Conservation (phyloP, 2,329 filamentous ascomycete species). For the Fusarium euwallaceae region DNA sequence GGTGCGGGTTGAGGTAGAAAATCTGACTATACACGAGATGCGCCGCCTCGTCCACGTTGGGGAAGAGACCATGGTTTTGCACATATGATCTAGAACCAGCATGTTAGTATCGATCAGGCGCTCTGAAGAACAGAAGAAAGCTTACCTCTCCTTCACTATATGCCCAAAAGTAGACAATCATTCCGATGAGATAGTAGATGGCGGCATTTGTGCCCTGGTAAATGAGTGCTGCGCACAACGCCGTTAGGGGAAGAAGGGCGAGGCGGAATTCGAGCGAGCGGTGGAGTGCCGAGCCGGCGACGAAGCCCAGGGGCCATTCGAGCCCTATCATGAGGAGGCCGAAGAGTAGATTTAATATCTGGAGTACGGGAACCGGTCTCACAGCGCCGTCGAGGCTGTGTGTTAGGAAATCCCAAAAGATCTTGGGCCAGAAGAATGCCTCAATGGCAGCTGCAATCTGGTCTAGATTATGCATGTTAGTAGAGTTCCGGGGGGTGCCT, state of each 20-base stretch:
- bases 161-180: conserved; percentile 94
- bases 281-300: conserved; percentile 85
- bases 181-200: conserved; percentile 89
- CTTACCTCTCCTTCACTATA: conserved; percentile 97
- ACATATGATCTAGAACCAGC: conserved; percentile 70
- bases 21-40: conserved; percentile 37
- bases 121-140: background rate
- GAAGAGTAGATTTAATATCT: conserved; percentile 89
- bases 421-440: conserved; percentile 97
- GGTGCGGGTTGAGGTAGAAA: conserved; percentile 29
- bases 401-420: conserved; percentile 97
- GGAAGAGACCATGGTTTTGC: conserved; percentile 78
- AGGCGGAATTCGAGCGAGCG: conserved; percentile 89
- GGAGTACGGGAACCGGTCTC: conserved; percentile 87
- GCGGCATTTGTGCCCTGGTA: conserved; percentile 96
- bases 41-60: conserved; percentile 59
- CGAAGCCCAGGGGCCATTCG: conserved; percentile 87
- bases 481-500: conserved; percentile 27
- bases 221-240: conserved; percentile 80
- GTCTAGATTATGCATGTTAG: conserved; percentile 68
- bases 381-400: conserved; percentile 89
- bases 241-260: conserved; percentile 83
- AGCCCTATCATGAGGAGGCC: conserved; percentile 83
- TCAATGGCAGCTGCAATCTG: conserved; percentile 87
- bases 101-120: conserved; percentile 15